Evolutionary conservation across 768 basidiomycete species (phyloP).

Genomic region (Boletales sp.): DNA sequence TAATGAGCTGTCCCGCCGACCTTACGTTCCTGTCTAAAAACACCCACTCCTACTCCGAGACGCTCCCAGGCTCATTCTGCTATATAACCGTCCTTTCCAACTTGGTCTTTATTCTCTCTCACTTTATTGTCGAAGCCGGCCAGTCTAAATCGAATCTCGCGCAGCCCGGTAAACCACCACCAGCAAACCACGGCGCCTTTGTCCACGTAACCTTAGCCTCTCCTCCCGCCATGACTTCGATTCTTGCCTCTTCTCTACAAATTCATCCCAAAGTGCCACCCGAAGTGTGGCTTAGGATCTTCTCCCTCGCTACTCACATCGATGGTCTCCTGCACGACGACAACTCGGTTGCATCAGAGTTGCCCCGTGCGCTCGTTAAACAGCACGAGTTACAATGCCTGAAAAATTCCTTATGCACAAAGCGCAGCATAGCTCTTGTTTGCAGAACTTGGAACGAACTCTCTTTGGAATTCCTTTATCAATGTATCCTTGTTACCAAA

Average conservation of each 20-base stretch:
- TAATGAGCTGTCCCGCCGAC: neutral
- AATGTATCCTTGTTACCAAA: conserved; percentile 19
- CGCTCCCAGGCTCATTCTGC: conserved; percentile 14
- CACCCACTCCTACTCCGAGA: neutral
- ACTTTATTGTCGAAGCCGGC: neutral
- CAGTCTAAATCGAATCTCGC: neutral
- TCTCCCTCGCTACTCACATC: conserved; percentile 16
- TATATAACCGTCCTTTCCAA: conserved; percentile 9
- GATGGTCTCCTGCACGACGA: conserved; percentile 11
- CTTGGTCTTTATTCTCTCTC: conserved; percentile 1
- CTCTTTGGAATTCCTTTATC: conserved; percentile 21
- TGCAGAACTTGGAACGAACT: conserved; percentile 23
- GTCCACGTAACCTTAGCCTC: neutral
- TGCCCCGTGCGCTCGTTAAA: conserved; percentile 17
- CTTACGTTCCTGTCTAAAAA: conserved; percentile 1
- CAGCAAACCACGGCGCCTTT: neutral
- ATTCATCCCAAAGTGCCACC: conserved; percentile 18
- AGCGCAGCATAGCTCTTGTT: conserved; percentile 20
- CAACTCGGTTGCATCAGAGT: conserved; percentile 8
- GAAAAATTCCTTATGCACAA: conserved; percentile 22
- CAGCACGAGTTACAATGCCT: conserved; percentile 12
- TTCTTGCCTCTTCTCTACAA: neutral
- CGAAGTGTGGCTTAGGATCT: conserved; percentile 29
- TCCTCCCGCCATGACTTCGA: conserved; percentile 11
- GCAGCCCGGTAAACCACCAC: neutral